These are phyloP conservation scores for Citrus reticulata DNA, from an alignment of 345 rosid genomes.

Conservation along the genomic window DNA sequence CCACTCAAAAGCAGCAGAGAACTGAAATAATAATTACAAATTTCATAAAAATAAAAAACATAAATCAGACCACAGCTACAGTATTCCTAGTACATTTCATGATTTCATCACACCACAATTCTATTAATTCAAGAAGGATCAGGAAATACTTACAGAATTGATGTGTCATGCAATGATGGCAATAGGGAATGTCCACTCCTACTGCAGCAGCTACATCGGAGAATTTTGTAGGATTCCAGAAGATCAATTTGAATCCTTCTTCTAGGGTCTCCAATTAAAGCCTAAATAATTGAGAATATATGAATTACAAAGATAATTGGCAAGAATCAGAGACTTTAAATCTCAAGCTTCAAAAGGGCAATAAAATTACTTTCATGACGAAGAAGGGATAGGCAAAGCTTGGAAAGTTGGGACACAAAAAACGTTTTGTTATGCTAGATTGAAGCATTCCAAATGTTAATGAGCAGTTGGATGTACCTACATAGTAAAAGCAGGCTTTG, in stretches of 20 bases:
- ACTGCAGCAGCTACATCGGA: slow-evolving; percentile 70
- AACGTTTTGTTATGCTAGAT: not conserved
- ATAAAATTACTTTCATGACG: not conserved
- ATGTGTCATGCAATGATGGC: slow-evolving; percentile 82
- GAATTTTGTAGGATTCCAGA: slow-evolving; percentile 56
- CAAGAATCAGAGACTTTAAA: not conserved
- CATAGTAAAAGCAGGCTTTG: not conserved
- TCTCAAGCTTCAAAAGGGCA: slow-evolving; percentile 1
- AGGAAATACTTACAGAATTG: slow-evolving; percentile 67
- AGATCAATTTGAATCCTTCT: slow-evolving; percentile 87
- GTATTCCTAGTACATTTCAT: not conserved
- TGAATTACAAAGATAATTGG: not conserved
- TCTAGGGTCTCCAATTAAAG: slow-evolving; percentile 89
- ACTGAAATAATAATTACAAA: not conserved
- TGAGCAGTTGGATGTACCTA: not conserved
- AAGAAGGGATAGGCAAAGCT: not conserved
- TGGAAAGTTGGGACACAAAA: not conserved
- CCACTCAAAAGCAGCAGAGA: not conserved
- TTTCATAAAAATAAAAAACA: not conserved
- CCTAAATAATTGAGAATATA: slow-evolving; percentile 31
- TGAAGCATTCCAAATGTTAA: slow-evolving; percentile 2
- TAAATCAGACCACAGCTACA: not conserved
- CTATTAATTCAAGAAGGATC: not conserved
- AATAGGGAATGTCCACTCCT: slow-evolving; percentile 33
- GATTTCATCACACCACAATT: not conserved